Base-by-base conservation (phyloP, 2,329 filamentous ascomycete species). In the Teratosphaeria viscida region DNA sequence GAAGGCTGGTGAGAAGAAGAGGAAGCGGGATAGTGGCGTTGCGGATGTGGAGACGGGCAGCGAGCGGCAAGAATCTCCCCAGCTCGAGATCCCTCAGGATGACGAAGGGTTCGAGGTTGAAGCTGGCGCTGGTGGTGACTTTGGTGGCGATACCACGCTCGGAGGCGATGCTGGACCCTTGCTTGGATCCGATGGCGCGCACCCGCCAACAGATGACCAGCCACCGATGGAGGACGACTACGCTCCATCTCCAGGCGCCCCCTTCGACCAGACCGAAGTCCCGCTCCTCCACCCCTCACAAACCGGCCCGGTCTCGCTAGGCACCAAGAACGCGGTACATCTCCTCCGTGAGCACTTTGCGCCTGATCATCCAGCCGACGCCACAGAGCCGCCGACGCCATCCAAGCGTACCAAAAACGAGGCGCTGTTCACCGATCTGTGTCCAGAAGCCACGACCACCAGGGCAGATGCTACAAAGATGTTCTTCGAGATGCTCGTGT, bases 391-490 rank as follows among this genome's bases (percentile, higher is more conserved):
- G n/a, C 75, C 72, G 23, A 84, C 85, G 64, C 82, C 86, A 2
- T 84, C 85, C 59, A 86, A 88, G 75, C 85, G 91, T 68, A 88
- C 87, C 73, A 88, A 88, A 72, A 82, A 81, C 27, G 84, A 84
- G 12, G 90, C 95, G 2, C 81, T 95, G 2, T 96, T 99, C 80
- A 92, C 96, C 69, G 88, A 95, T 60, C 81, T 99, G 55, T 82
- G 96, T 37, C 94, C 94, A 0, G 90, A 95, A 75, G 77, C 81
- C 64, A 83, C 82, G 62, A 92, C 92, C 0, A 90, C 83, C 65
- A 89, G 90, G 74, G 88, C 88, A 8, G 94, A 97, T 68, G 94
- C 94, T 0, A 99, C 94, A 52, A 96, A 96, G 81, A 96, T 99
- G 91, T 99, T 99, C 78, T 99, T 99, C 69, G 94, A 99, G 76